These are phyloP conservation scores for Penicillium sp. DNA, from an alignment of 2,329 filamentous ascomycete genomes.

Conservation along the genomic window DNA sequence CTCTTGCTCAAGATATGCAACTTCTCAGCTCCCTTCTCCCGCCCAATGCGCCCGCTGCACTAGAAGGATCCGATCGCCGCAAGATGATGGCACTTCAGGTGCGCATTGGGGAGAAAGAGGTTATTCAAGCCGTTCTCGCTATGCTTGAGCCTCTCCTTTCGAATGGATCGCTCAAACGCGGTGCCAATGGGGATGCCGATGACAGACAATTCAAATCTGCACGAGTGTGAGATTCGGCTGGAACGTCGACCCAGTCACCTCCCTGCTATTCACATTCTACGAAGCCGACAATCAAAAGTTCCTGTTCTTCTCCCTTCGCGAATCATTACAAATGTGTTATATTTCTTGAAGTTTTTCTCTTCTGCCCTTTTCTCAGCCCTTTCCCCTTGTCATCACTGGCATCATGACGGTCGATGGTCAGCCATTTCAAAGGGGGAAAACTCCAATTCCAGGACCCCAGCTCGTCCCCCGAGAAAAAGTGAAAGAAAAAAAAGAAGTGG, in stretches of 20 bases:
- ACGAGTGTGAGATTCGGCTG: constrained; percentile 14
- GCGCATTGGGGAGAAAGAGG: constrained; percentile 64
- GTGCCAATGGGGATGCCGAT: constrained; percentile 21
- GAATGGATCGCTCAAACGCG: constrained; percentile 26
- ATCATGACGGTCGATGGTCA: constrained; percentile 32
- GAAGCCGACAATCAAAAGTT: constrained; percentile 7
- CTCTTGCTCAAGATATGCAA: constrained; percentile 47
- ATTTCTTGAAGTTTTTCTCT: constrained; percentile 27
- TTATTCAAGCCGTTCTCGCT: constrained; percentile 52
- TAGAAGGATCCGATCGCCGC: constrained; percentile 32
- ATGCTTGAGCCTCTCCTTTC: constrained; percentile 28
- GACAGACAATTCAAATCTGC: constrained; percentile 25
- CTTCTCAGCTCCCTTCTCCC: constrained; percentile 32
- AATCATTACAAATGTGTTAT: constrained; percentile 26
- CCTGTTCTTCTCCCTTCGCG: constrained; percentile 6
- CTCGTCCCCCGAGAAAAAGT: constrained; percentile 5
- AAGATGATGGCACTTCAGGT: constrained; percentile 60
- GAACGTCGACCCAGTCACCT: background rate
- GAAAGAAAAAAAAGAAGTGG: constrained; percentile 13
- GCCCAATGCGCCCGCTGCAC: constrained; percentile 24
- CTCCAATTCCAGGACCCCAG: constrained; percentile 7
- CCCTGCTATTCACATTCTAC: background rate
- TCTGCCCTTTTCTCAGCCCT: constrained; percentile 12
- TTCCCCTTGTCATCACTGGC: constrained; percentile 27
- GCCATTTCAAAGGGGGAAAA: constrained; percentile 26